Conservation (phyloP, 2,329 filamentous ascomycete species). For the Grosmannia huntii region DNA sequence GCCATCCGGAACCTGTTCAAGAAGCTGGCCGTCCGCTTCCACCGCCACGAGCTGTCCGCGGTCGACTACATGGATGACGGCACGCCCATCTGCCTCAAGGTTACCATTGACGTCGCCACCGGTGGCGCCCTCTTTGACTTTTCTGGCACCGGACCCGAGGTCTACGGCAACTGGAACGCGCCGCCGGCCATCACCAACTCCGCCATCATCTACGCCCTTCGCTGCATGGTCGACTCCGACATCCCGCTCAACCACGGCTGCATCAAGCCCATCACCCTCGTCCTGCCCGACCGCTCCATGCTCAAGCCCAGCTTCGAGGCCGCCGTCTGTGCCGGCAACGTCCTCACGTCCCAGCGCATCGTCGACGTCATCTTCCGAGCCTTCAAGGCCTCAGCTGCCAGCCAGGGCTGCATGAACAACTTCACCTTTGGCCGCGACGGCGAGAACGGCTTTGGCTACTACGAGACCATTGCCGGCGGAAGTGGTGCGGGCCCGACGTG, state of each 20-base stretch:
- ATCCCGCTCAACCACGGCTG: conserved; percentile 28
- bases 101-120: conserved; percentile 17
- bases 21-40: conserved; percentile 43
- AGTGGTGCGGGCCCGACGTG: conserved; percentile 18
- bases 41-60: conserved; percentile 14
- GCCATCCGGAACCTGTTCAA: conserved; percentile 60
- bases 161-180: conserved; percentile 10
- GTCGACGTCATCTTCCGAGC: conserved; percentile 20
- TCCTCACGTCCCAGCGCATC: conserved; percentile 18
- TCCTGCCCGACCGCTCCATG: conserved; percentile 18
- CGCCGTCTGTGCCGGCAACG: conserved; percentile 27
- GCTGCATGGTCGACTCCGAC: conserved; percentile 21
- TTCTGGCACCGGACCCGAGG: conserved; percentile 20
- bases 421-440: not conserved
- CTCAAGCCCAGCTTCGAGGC: conserved; percentile 18
- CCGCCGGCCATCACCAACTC: conserved; percentile 7
- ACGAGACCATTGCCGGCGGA: conserved; percentile 20
- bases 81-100: conserved; percentile 18
- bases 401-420: conserved; percentile 19
- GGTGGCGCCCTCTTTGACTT: conserved; percentile 23
- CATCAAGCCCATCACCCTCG: conserved; percentile 19
- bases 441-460: conserved; percentile 13
- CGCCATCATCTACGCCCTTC: conserved; percentile 24
- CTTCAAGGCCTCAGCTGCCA: conserved; percentile 13
- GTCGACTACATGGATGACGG: conserved; percentile 27